Conservation (phyloP, 495 filamentous ascomycete species). For the Extremus antarcticus region DNA sequence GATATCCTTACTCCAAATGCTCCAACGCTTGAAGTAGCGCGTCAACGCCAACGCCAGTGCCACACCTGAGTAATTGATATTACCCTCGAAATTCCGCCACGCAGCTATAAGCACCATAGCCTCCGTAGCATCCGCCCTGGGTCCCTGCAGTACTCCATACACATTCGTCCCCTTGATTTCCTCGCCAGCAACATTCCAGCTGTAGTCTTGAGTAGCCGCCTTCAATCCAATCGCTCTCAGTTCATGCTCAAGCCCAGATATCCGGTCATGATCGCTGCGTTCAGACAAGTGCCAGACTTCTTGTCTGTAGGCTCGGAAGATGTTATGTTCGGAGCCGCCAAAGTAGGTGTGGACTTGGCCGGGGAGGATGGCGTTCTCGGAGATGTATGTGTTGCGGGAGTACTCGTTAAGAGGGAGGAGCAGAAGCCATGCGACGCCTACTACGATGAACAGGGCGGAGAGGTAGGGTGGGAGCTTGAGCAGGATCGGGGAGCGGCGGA, state of each 20-base stretch:
- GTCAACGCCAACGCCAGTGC: slow-evolving; percentile 76
- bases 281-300: slow-evolving; percentile 51
- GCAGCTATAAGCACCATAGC: slow-evolving; percentile 85
- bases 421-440: slow-evolving; percentile 86
- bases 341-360: slow-evolving; percentile 98
- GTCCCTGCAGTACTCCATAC: slow-evolving; percentile 90
- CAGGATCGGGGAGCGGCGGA: slow-evolving; percentile 57
- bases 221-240: slow-evolving; percentile 50
- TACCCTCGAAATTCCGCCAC: slow-evolving; percentile 72
- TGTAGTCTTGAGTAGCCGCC: slow-evolving; percentile 72
- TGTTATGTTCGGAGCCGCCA: slow-evolving; percentile 84
- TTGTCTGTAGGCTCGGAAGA: slow-evolving; percentile 84
- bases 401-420: slow-evolving; percentile 88
- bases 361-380: slow-evolving; percentile 90
- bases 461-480: slow-evolving; percentile 70
- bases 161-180: slow-evolving; percentile 75
- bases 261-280: slow-evolving; percentile 3
- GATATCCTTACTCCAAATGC: slow-evolving; percentile 96
- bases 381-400: slow-evolving; percentile 88
- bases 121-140: slow-evolving; percentile 94
- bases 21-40: slow-evolving; percentile 96
- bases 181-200: slow-evolving; percentile 62
- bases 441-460: slow-evolving; percentile 73
- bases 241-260: slow-evolving; percentile 6
- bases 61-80: slow-evolving; percentile 76